Evolutionary conservation across 768 basidiomycete genomes (phyloP).

Genomic region (Termitomyces sp.): DNA sequence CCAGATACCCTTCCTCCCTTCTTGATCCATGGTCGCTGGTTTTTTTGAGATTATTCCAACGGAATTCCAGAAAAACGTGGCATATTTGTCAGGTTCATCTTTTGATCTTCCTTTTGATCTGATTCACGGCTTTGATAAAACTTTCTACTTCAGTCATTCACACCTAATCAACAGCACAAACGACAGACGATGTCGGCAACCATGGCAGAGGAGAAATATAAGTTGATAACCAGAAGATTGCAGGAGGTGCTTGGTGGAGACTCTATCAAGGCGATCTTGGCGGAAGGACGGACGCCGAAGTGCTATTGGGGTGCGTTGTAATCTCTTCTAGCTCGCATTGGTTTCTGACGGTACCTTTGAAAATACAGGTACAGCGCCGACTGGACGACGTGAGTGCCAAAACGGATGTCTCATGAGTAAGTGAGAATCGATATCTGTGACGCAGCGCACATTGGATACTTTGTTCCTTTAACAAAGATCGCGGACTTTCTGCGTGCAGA

Average conservation of each 20-base stretch:
- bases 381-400: conserved; percentile 78
- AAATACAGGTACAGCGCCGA: conserved; percentile 78
- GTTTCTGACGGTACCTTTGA: conserved; percentile 4
- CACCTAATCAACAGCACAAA: not conserved
- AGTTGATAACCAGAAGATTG: conserved; percentile 79
- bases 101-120: not conserved
- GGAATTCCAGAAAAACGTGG: too few relatives aligned
- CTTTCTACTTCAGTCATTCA: not conserved
- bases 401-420: not conserved
- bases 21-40: too few relatives aligned
- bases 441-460: conserved; percentile 94
- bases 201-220: conserved; percentile 51
- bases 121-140: conserved; percentile 1
- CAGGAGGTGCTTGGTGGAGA: conserved; percentile 89
- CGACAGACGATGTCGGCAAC: conserved; percentile 4
- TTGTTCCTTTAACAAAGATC: conserved; percentile 91
- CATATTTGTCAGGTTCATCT: not conserved
- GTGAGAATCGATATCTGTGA: conserved; percentile 5
- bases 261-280: conserved; percentile 71
- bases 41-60: too few relatives aligned
- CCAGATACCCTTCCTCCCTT: too few relatives aligned
- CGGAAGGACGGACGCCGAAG: conserved; percentile 70
- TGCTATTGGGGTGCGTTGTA: conserved; percentile 83
- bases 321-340: conserved; percentile 1
- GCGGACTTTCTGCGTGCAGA: conserved; percentile 92